phyloP scores from a whole-genome alignment of 164 flowering plant species.

The Protea cynaroides region DNA sequence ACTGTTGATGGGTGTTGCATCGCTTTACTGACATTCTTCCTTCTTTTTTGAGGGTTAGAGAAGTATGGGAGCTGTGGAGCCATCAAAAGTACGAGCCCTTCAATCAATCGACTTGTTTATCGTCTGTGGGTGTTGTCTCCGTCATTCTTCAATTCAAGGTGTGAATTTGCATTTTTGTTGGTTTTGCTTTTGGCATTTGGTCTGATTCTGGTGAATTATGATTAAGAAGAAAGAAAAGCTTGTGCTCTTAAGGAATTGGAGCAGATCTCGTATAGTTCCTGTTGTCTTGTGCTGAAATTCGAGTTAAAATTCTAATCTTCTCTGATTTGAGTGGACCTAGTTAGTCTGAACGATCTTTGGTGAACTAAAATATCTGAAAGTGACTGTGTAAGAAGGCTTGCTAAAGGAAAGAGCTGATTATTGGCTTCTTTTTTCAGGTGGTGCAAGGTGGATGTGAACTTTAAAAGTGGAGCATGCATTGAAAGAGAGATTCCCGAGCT shows the following conservation, averaged over 20 bases:
- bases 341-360: too few relatives aligned
- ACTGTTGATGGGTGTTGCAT: slow-evolving; percentile 2
- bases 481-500: slow-evolving; percentile 2
- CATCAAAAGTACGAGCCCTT: slow-evolving; percentile 5
- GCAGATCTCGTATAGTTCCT: neutral
- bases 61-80: neutral
- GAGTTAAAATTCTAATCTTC: neutral
- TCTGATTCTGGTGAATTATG: neutral
- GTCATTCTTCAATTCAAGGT: neutral
- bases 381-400: neutral
- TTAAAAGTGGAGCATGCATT: neutral
- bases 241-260: neutral
- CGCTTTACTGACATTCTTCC: neutral
- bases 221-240: neutral
- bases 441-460: slow-evolving; percentile 1
- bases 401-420: neutral
- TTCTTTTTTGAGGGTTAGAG: neutral
- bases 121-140: neutral
- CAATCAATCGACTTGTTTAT: neutral
- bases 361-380: neutral
- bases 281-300: neutral
- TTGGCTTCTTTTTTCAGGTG: neutral
- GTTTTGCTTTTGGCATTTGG: neutral
- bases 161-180: neutral
- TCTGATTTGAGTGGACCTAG: slow-evolving; percentile 2